Percentiles rank a stretch among this genome's conserved stretches.
These are phyloP conservation scores for Diatrype stigma DNA, from an alignment of 2,329 filamentous ascomycete species.

Conservation along the genomic window DNA sequence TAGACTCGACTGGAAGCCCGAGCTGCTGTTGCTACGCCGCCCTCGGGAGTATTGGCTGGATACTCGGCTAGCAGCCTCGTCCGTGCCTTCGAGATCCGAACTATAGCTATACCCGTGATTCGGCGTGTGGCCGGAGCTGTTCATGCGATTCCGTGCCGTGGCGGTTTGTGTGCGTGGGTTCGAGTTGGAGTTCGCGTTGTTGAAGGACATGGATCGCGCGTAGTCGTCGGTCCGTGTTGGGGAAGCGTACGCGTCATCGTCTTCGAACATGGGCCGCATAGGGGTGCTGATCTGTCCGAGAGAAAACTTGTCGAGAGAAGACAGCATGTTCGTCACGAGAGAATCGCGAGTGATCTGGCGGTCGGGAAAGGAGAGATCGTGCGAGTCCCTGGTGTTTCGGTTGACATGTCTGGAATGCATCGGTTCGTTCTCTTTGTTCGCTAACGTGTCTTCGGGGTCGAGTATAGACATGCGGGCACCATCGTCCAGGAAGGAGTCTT, in stretches of 20 bases:
- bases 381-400: conserved; percentile 56
- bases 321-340: conserved; percentile 90
- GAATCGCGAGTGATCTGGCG: conserved; percentile 79
- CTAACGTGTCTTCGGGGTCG: not conserved
- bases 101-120: conserved; percentile 54
- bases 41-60: conserved; percentile 52
- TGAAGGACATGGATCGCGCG: conserved; percentile 23
- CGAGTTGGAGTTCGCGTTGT: conserved; percentile 10
- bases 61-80: conserved; percentile 47
- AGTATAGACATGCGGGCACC: conserved; percentile 17
- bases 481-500: conserved; percentile 28
- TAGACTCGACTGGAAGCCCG: conserved; percentile 60
- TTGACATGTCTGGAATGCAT: conserved; percentile 22
- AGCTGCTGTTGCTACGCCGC: conserved; percentile 76
- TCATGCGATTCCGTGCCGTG: conserved; percentile 10
- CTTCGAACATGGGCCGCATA: conserved; percentile 31
- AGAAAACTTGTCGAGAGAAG: conserved; percentile 83
- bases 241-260: conserved; percentile 28
- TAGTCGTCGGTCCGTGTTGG: conserved; percentile 22
- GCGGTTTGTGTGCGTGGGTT: too few relatives aligned
- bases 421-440: conserved; percentile 25
- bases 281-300: conserved; percentile 41
- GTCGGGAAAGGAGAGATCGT: conserved; percentile 79
- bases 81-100: conserved; percentile 54
- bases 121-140: conserved; percentile 19